Base-by-base conservation (phyloP, 2,329 filamentous ascomycete genomes). In the Diaporthe eres region DNA sequence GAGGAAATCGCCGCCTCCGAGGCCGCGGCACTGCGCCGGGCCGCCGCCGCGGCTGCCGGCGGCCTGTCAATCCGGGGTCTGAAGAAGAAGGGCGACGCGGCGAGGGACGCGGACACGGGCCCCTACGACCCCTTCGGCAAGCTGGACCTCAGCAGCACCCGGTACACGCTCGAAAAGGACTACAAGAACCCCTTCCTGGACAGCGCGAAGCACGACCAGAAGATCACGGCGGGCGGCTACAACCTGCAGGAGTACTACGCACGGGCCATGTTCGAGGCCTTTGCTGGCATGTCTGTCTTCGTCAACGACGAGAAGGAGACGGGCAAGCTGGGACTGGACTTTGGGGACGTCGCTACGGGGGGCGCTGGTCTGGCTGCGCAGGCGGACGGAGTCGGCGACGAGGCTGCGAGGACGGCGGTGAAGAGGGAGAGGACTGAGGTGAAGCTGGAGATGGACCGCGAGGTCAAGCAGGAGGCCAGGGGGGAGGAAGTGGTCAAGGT, bases 71-170 rank as follows among this genome's bases (percentile, higher is more conserved):
- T 98, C 84, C 94, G 94, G 79, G 96, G 96, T 2, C 89, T 98
- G 75, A 95, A 94, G 84, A 84, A 83, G 79, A 88, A 84, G 79
- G 78, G 79, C 10, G 77, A 76, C n/a, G 81, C 81, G 19, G 81
- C 78, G 67, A 77, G 74, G 55, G 67, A 72, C 47, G 75, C 77
- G 34, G 90, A 90, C 8, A 92, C 95, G 80, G 92, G 92, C 75
- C 93, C 95, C 0, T 98, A 98, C 85, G 95, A 98, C 85, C 94
- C 96, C 0, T 98, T 97, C 82, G 95, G 92, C 53, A 97, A 95
- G 0, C 85, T 96, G 77, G 85, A 90, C 63, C 90, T 96, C 71
- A 88, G 88, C 34, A 91, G 92, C 31, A 88, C 93, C 79, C 93
- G 96, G 79, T 96, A 95, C 81, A 87, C 89, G 13, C 81, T 97